Conservation (phyloP, 2,329 filamentous ascomycete species). For the Lachnellula occidentalis region DNA sequence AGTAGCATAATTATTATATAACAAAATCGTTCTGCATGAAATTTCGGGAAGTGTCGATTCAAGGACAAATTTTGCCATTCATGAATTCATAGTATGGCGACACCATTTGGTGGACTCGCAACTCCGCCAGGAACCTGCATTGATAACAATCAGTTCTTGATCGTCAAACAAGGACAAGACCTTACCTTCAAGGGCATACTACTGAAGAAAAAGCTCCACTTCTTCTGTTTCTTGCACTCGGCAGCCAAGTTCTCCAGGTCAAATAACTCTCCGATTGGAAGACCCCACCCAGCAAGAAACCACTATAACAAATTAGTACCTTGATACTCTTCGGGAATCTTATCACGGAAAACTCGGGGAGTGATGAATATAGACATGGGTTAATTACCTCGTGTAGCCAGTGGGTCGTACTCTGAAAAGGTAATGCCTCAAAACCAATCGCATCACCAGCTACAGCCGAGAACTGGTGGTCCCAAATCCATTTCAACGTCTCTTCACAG, state of each 20-base stretch:
- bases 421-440: conserved; percentile 39
- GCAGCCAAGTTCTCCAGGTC: conserved; percentile 39
- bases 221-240: conserved; percentile 45
- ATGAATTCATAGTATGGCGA: conserved; percentile 22
- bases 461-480: conserved; percentile 43
- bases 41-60: no score
- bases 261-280: conserved; percentile 46
- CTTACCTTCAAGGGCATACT: conserved; percentile 52
- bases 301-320: no score
- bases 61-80: not conserved
- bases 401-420: conserved; percentile 23
- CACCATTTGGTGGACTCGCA: conserved; percentile 28
- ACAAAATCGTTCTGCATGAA: no score
- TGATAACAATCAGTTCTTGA: not conserved
- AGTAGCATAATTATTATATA: no score
- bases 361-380: not conserved
- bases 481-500: conserved; percentile 32
- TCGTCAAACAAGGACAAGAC: not conserved
- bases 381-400: conserved; percentile 36
- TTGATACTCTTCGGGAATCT: no score
- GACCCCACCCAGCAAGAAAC: not conserved
- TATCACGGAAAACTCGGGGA: conserved; percentile 29
- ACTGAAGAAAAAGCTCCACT: conserved; percentile 58
- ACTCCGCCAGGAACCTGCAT: conserved; percentile 26
- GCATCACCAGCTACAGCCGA: conserved; percentile 40